Evolutionary conservation across 1,284 basidiomycete genomes (phyloP).

Genomic region (Hortiboletus rubellus): DNA sequence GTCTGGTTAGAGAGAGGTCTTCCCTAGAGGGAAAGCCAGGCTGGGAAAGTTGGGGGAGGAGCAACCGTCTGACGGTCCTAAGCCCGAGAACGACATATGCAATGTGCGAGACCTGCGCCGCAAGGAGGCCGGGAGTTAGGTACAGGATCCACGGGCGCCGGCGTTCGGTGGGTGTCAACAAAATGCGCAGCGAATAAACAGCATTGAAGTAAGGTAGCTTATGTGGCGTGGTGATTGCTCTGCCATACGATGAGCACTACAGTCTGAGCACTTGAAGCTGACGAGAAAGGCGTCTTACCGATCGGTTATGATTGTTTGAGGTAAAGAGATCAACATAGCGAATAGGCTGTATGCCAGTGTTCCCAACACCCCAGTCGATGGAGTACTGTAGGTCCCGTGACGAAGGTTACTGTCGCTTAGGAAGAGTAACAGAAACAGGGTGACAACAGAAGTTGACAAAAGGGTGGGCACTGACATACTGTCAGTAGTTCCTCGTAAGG

Average conservation of each 20-base stretch:
- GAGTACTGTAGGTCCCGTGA: conserved; percentile 68
- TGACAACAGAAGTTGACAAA: conserved; percentile 59
- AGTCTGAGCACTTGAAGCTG: neutral
- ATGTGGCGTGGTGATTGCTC: conserved; percentile 85
- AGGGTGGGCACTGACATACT: conserved; percentile 66
- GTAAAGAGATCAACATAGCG: conserved; percentile 77
- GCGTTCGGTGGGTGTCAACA: conserved; percentile 83
- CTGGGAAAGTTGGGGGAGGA: conserved; percentile 56
- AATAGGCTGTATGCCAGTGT: conserved; percentile 62
- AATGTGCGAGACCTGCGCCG: conserved; percentile 66
- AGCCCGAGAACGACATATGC: conserved; percentile 68
- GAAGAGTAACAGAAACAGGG: conserved; percentile 56
- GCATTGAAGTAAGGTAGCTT: conserved; percentile 69
- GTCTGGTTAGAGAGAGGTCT: conserved; percentile 46
- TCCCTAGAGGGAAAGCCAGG: conserved; percentile 32
- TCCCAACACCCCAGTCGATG: conserved; percentile 66
- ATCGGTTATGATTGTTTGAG: conserved; percentile 77
- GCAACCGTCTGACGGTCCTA: conserved; percentile 60
- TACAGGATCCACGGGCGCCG: conserved; percentile 80
- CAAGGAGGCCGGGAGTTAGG: conserved; percentile 79
- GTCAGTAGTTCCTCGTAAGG: conserved; percentile 11
- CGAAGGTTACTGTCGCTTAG: conserved; percentile 54
- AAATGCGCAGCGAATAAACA: conserved; percentile 62
- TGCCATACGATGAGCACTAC: conserved; percentile 31
- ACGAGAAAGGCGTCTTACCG: conserved; percentile 47